A percentile compares a stretch with the other conserved stretches of the same genome.
These are phyloP conservation scores for Cyathus striatus DNA, from an alignment of 768 basidiomycete species.

Conservation along the genomic window DNA sequence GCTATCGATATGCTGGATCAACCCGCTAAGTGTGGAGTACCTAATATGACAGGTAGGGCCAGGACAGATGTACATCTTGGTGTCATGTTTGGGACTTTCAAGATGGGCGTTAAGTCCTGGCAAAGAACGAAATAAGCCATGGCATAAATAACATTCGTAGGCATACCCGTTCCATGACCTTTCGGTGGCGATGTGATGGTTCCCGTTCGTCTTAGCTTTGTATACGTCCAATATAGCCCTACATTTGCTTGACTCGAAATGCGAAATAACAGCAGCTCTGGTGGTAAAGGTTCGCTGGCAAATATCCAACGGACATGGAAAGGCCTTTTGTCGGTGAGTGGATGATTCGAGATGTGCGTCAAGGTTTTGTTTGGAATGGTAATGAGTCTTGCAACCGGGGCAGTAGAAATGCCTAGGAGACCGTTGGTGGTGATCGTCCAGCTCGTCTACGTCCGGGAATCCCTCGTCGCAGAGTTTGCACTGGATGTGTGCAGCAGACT, in stretches of 20 bases:
- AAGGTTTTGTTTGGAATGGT: too few species aligned
- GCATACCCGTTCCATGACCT: slow-evolving; percentile 50
- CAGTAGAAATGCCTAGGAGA: too few species aligned
- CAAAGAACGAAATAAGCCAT: slow-evolving; percentile 33
- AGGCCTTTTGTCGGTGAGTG: slow-evolving; percentile 33
- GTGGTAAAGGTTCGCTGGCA: slow-evolving; percentile 48
- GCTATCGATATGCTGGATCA: too few species aligned
- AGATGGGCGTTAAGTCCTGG: slow-evolving; percentile 55
- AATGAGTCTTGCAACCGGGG: too few species aligned
- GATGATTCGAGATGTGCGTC: slow-evolving; percentile 56
- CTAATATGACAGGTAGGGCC: slow-evolving; percentile 30
- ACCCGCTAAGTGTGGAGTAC: slow-evolving; percentile 49
- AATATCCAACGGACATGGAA: slow-evolving; percentile 27
- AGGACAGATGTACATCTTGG: slow-evolving; percentile 52
- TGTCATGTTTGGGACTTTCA: slow-evolving; percentile 52
- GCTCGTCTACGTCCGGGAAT: too few species aligned
- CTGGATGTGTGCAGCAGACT: slow-evolving; percentile 31
- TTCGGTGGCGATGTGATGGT: slow-evolving; percentile 31
- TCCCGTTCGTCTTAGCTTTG: slow-evolving; percentile 35
- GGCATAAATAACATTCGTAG: slow-evolving; percentile 67
- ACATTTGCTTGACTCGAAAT: slow-evolving; percentile 61
- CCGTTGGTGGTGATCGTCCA: too few species aligned
- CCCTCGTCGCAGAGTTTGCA: too few species aligned
- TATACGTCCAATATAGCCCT: slow-evolving; percentile 37
- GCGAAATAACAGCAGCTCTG: slow-evolving; percentile 48